phyloP scores from a whole-genome alignment of 768 basidiomycete species.

The Serendipita sp. region DNA sequence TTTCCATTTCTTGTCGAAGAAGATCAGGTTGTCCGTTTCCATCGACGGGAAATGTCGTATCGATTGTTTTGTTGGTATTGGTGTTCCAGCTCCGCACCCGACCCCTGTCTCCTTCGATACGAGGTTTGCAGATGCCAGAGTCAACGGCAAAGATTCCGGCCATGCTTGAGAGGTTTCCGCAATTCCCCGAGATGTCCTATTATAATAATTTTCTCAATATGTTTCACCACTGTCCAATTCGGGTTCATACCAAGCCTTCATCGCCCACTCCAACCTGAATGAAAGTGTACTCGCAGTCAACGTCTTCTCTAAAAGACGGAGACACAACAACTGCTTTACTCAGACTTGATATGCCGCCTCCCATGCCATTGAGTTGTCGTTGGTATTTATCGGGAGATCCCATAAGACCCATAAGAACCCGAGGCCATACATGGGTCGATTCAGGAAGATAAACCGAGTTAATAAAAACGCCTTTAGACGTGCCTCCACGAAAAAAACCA shows the following conservation, averaged over 20 bases:
- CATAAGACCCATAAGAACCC: conserved; percentile 56
- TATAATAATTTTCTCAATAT: not conserved
- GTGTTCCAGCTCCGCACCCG: conserved; percentile 52
- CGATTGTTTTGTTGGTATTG: conserved; percentile 52
- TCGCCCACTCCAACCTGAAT: conserved; percentile 40
- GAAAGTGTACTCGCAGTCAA: conserved; percentile 59
- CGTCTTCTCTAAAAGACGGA: conserved; percentile 23
- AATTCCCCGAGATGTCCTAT: not conserved
- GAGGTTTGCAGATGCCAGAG: conserved; percentile 32
- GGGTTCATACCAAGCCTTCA: conserved; percentile 42
- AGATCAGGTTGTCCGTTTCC: conserved; percentile 21
- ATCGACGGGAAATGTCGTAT: conserved; percentile 49
- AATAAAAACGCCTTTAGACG: conserved; percentile 62
- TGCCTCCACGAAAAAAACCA: conserved; percentile 51
- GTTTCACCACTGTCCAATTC: conserved; percentile 32
- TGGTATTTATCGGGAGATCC: conserved; percentile 62
- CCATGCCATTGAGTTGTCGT: conserved; percentile 67
- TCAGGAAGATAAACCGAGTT: conserved; percentile 35
- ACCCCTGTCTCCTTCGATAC: conserved; percentile 7
- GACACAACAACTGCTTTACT: conserved; percentile 60
- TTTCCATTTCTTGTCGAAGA: conserved; percentile 31
- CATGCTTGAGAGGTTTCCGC: conserved; percentile 49
- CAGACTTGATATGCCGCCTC: conserved; percentile 56
- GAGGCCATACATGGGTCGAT: conserved; percentile 34
- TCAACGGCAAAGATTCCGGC: conserved; percentile 59